phyloP scores from a whole-genome alignment of 2,329 filamentous ascomycete genomes.

The Paecilomyces formosus region DNA sequence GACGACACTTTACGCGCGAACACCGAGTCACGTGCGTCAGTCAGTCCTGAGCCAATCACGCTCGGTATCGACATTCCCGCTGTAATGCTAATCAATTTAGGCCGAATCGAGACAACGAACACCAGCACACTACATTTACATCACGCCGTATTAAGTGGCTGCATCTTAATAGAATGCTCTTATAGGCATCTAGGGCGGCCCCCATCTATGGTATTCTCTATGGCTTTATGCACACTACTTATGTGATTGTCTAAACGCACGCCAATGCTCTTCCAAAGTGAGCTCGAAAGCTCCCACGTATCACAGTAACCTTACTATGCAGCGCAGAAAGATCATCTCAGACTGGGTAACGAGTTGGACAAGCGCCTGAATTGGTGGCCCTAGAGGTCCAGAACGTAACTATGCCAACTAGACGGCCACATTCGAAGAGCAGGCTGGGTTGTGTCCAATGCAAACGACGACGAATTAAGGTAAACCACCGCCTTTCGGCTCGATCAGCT shows the following conservation, averaged over 20 bases:
- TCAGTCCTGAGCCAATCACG: background rate
- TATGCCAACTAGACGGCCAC: constrained; percentile 9
- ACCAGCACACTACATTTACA: background rate
- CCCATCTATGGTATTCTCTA: background rate
- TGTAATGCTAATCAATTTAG: background rate
- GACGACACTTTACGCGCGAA: constrained; percentile 8
- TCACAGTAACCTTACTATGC: background rate
- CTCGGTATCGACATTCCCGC: background rate
- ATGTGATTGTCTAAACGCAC: background rate
- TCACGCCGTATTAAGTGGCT: background rate
- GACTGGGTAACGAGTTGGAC: background rate
- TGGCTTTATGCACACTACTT: background rate
- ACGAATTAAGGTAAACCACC: constrained; percentile 8
- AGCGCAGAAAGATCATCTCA: background rate
- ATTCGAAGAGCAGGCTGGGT: constrained; percentile 9
- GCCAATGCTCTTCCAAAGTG: background rate
- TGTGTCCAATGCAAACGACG: constrained; percentile 9
- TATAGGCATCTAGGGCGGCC: background rate
- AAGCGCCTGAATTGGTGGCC: background rate
- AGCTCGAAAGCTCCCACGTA: background rate
- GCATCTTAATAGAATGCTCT: background rate
- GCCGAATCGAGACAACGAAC: background rate
- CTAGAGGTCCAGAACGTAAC: background rate
- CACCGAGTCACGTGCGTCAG: background rate
- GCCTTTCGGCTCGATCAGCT: background rate